Conservation (phyloP, 139 green algal species). For the Chlorella vulgaris region DNA sequence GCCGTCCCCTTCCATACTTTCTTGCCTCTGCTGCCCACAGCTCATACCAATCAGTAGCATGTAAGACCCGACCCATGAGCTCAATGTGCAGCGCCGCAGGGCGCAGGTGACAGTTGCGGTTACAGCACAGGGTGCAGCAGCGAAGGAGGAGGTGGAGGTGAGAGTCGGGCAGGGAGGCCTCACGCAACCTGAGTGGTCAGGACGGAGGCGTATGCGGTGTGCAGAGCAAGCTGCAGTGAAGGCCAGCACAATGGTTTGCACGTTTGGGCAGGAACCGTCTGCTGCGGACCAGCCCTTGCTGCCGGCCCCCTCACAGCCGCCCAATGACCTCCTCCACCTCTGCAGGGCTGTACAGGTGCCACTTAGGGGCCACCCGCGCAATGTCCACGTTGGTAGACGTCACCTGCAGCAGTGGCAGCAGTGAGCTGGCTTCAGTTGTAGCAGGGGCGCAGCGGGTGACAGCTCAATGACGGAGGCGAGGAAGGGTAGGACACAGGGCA, state of each 20-base stretch:
- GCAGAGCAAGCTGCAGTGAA: not conserved
- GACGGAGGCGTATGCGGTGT: no score
- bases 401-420: constrained; percentile 55
- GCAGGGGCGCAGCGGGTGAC: not conserved
- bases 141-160: no score
- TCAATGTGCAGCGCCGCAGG: not conserved
- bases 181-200: no score
- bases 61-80: not conserved
- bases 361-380: constrained; percentile 85
- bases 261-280: no score
- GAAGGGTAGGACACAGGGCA: no score
- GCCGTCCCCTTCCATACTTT: no score
- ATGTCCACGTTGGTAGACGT: constrained; percentile 98
- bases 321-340: constrained; percentile 94
- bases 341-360: constrained; percentile 86
- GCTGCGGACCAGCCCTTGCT: no score
- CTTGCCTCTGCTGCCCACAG: not conserved
- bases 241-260: no score
- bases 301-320: constrained; percentile 63
- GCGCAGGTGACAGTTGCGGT: not conserved
- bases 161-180: no score
- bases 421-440: not conserved
- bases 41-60: not conserved
- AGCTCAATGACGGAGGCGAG: not conserved
- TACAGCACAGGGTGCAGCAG: no score